Conservation (phyloP, 306 rosid genomes). For the Cucurbita maxima region DNA sequence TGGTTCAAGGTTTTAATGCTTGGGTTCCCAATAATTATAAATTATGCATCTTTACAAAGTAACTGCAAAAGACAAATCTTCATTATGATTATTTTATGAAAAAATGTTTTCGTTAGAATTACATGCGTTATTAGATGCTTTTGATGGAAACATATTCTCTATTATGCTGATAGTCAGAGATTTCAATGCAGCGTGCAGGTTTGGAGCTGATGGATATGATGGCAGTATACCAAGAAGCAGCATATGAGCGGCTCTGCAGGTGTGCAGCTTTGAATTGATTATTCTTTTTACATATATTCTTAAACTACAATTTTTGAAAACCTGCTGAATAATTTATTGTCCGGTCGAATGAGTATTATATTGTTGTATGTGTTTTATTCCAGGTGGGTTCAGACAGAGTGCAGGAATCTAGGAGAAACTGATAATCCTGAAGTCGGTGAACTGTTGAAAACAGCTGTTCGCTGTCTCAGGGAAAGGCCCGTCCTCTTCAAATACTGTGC, state of each 20-base stretch:
- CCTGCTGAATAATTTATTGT: not conserved
- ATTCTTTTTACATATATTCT: not conserved
- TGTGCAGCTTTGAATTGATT: slow-evolving; percentile 9
- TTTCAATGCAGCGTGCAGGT: slow-evolving; percentile 74
- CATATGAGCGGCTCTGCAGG: slow-evolving; percentile 98
- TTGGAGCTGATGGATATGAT: slow-evolving; percentile 97
- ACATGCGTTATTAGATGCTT: not conserved
- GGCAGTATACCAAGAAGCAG: slow-evolving; percentile 98
- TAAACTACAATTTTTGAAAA: not conserved
- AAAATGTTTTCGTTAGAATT: not conserved
- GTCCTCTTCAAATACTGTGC: slow-evolving; percentile 97
- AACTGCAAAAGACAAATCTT: not conserved
- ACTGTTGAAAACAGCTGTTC: slow-evolving; percentile 75
- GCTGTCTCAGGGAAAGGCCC: slow-evolving; percentile 86
- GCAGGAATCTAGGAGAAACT: slow-evolving; percentile 75
- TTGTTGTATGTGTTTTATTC: slow-evolving; percentile 3
- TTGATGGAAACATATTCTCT: not conserved
- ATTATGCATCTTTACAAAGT: not conserved
- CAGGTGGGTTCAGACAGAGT: slow-evolving; percentile 99
- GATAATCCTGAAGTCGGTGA: slow-evolving; percentile 89
- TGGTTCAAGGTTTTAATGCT: not conserved
- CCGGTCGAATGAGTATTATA: not conserved
- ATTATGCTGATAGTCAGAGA: slow-evolving; percentile 9
- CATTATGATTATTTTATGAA: not conserved
- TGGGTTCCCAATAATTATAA: not conserved